Evolutionary conservation across 1,139 yeast genomes (phyloP), one percentile per base, ranked within the genome.

Genomic region (Yamadazyma aaseri): DNA sequence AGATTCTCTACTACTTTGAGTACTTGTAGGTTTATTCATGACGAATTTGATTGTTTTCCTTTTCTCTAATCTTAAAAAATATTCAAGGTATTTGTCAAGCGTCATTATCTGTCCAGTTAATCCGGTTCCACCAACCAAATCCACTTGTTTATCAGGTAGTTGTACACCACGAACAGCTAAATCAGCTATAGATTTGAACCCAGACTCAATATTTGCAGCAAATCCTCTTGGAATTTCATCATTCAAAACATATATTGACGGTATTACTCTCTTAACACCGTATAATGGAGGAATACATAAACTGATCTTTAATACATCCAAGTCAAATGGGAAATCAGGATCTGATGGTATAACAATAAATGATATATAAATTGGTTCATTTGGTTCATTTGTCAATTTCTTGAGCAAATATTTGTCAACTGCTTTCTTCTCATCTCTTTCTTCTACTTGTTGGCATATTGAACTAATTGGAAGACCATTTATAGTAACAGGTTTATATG

Each of bases 171-270:
- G 18, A 14, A 24, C 49, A 3, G 76, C 65, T 5, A 65, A 51
- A 10, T 51, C 55, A 7, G 70, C 76, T 18, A 81, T 78, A 33
- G 62, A 56, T 32, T 63, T 65, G 54, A 79, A 85, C 6, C 89
- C 92, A 8, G 60, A 47, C 49, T 84, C 92, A 10, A 84, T 65
- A 46, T 83, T 83, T 11, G 75, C 65, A 10, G 86, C 76, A 52
- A 61, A 79, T 0, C 92, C 92, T 39, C 79, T 62, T 1, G 92
- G 89, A n/a, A 84, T 80, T 28, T 81, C 86, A 17, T 72, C 71
- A 53, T 82, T 82, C 32, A 78, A 61, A 4, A 85, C 82, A 31
- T 63, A 60, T 2, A 77, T 62, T 4, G 70, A 55, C 1, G 81
- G 80, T 16, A 45, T 41, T n/a, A 49, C 53, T 12, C 47, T 49